Percentiles rank a stretch among this genome's conserved stretches.
phyloP scores from a whole-genome alignment of 768 basidiomycete genomes.

The Termitomyces sp. region DNA sequence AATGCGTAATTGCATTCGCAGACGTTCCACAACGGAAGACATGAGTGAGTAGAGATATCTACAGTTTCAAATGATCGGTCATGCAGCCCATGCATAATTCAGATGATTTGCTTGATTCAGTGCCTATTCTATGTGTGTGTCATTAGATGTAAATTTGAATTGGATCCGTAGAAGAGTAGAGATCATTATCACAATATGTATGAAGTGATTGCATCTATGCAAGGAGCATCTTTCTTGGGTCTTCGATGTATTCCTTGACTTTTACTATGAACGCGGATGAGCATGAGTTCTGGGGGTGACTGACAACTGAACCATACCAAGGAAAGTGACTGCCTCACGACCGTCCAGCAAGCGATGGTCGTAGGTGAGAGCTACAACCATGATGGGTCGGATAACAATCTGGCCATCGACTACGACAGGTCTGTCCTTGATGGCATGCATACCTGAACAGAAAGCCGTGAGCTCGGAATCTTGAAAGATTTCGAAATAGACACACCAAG shows the following conservation, averaged over 20 bases:
- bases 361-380: conserved; percentile 92
- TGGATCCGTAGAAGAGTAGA: background rate
- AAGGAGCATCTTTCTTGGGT: conserved; percentile 88
- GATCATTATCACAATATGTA: conserved; percentile 5
- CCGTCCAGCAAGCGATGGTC: conserved; percentile 96
- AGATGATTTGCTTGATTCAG: background rate
- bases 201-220: conserved; percentile 20
- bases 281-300: background rate
- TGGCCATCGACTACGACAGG: conserved; percentile 90
- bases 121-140: background rate
- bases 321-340: conserved; percentile 94
- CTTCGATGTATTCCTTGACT: conserved; percentile 91
- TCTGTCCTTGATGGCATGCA: conserved; percentile 93
- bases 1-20: conserved; percentile 63
- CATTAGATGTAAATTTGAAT: conserved; percentile 3
- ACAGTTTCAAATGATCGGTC: background rate
- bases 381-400: conserved; percentile 95
- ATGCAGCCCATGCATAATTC: background rate
- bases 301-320: conserved; percentile 52
- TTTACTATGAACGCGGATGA: conserved; percentile 46
- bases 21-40: conserved; percentile 71
- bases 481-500: conserved; percentile 47
- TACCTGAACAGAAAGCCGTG: conserved; percentile 39
- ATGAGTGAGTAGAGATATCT: conserved; percentile 26
- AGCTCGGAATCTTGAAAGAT: background rate